Conservation (phyloP, 768 basidiomycete species). For the Tylopilus sp. region DNA sequence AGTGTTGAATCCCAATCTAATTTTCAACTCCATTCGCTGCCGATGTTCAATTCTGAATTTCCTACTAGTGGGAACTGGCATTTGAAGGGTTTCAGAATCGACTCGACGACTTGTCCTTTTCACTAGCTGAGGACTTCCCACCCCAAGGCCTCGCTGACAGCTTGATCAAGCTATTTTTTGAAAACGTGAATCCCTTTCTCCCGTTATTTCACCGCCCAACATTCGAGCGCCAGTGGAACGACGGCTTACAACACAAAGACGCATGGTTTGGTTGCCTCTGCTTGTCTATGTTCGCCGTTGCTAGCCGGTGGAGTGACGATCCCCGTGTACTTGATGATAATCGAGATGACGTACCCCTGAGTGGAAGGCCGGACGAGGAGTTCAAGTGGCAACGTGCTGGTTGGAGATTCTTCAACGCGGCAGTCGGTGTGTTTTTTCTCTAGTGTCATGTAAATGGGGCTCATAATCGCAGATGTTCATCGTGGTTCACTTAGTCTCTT, state of each 20-base stretch:
- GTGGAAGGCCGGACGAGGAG: slow-evolving; percentile 26
- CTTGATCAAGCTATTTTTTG: slow-evolving; percentile 70
- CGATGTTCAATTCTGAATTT: background rate
- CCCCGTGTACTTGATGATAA: slow-evolving; percentile 47
- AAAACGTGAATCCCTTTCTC: slow-evolving; percentile 51
- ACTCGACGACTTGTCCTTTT: slow-evolving; percentile 25
- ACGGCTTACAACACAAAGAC: slow-evolving; percentile 51
- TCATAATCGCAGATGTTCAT: slow-evolving; percentile 43
- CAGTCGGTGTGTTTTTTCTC: slow-evolving; percentile 40
- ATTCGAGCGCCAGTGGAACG: slow-evolving; percentile 59
- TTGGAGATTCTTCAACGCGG: slow-evolving; percentile 55
- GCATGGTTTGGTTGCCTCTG: slow-evolving; percentile 61
- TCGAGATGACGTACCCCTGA: slow-evolving; percentile 19
- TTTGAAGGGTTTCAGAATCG: slow-evolving; percentile 45
- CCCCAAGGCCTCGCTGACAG: slow-evolving; percentile 52
- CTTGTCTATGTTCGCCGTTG: slow-evolving; percentile 64
- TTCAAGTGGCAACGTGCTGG: slow-evolving; percentile 54
- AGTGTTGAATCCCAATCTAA: slow-evolving; percentile 18
- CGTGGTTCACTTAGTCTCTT: slow-evolving; percentile 48
- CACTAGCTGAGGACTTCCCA: slow-evolving; percentile 51
- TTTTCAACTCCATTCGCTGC: background rate
- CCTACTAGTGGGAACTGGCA: slow-evolving; percentile 52
- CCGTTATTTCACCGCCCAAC: slow-evolving; percentile 72
- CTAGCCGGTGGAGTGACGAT: slow-evolving; percentile 63
- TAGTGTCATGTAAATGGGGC: background rate